A percentile compares a stretch with the other conserved stretches of the same genome.
phyloP scores from a whole-genome alignment of 192 early-diverging fungal species.

The Backusella sp. region DNA sequence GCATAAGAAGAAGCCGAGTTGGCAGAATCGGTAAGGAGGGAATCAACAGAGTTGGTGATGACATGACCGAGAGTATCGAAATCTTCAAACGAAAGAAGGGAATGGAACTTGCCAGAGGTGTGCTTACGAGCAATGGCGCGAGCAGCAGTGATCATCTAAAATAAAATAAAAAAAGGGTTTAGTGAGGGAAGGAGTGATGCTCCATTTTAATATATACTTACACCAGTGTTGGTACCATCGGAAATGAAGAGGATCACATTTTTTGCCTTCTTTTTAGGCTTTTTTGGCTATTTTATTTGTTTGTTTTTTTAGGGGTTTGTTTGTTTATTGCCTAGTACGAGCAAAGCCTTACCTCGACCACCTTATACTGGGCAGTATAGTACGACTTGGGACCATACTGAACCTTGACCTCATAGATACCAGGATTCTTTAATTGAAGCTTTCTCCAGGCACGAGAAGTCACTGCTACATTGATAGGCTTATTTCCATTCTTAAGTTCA shows the following conservation, averaged over 20 bases:
- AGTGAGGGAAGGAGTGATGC: not conserved
- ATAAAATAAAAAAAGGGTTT: conserved; percentile 13
- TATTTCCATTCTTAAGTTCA: conserved; percentile 28
- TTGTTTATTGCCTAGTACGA: not conserved
- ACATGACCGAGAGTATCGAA: conserved; percentile 53
- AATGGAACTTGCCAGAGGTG: conserved; percentile 57
- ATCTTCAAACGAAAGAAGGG: conserved; percentile 40
- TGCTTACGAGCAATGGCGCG: conserved; percentile 55
- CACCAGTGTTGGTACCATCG: conserved; percentile 59
- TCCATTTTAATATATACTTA: not conserved
- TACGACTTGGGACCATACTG: conserved; percentile 48
- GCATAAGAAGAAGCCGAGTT: conserved; percentile 67
- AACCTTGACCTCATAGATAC: conserved; percentile 48
- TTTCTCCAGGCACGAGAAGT: conserved; percentile 47
- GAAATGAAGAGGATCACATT: conserved; percentile 65
- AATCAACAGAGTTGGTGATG: conserved; percentile 63
- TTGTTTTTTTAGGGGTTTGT: not conserved
- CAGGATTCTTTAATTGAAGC: conserved; percentile 41
- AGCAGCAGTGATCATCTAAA: conserved; percentile 57
- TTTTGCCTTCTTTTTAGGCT: conserved; percentile 53
- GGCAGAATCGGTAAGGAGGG: conserved; percentile 67
- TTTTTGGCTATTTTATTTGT: conserved; percentile 9
- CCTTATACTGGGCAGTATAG: conserved; percentile 46
- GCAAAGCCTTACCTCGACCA: conserved; percentile 26
- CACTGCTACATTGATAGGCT: conserved; percentile 50